These are phyloP conservation scores for Rachicladosporium sp. DNA, from an alignment of 2,329 filamentous ascomycete species.

Conservation along the genomic window DNA sequence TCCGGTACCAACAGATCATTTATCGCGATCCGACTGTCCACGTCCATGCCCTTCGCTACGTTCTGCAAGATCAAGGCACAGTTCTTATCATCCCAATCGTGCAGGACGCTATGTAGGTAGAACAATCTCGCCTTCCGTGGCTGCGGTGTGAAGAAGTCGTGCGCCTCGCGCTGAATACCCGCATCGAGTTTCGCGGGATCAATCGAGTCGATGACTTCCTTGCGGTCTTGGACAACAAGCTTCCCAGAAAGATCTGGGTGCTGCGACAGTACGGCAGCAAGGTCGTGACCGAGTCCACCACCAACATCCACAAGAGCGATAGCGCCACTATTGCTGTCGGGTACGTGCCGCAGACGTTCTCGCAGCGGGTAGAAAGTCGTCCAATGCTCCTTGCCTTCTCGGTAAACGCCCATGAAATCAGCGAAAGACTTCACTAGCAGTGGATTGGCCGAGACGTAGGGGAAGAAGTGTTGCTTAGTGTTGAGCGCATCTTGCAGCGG, in stretches of 20 bases:
- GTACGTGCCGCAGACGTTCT: slow-evolving; percentile 4
- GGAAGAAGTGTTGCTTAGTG: slow-evolving; percentile 4
- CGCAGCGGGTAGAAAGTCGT: slow-evolving; percentile 7
- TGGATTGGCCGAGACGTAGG: slow-evolving; percentile 2
- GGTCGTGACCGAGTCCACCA: slow-evolving; percentile 7
- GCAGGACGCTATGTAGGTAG: slow-evolving; percentile 14
- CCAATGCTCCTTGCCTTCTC: slow-evolving; percentile 5
- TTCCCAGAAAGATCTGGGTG: slow-evolving; percentile 9
- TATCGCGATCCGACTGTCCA: slow-evolving; percentile 16
- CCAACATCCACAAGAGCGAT: slow-evolving; percentile 7
- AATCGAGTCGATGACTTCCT: slow-evolving; percentile 2
- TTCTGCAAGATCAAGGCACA: slow-evolving; percentile 10
- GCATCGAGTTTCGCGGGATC: not conserved
- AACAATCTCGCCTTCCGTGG: slow-evolving; percentile 5
- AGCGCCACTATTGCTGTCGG: not conserved
- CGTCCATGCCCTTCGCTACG: slow-evolving; percentile 14
- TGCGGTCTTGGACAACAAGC: slow-evolving; percentile 18
- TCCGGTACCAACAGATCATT: slow-evolving; percentile 15
- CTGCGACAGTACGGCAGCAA: slow-evolving; percentile 8
- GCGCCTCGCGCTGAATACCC: slow-evolving; percentile 2
- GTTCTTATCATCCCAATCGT: slow-evolving; percentile 15
- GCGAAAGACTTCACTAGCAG: slow-evolving; percentile 3
- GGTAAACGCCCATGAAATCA: slow-evolving; percentile 6
- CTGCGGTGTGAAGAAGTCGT: slow-evolving; percentile 5
- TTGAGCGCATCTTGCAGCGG: slow-evolving; percentile 4